Evolutionary conservation across 2,329 filamentous ascomycete genomes (phyloP), one percentile per base, ranked within the genome.

Genomic region (Diaporthe sp.): DNA sequence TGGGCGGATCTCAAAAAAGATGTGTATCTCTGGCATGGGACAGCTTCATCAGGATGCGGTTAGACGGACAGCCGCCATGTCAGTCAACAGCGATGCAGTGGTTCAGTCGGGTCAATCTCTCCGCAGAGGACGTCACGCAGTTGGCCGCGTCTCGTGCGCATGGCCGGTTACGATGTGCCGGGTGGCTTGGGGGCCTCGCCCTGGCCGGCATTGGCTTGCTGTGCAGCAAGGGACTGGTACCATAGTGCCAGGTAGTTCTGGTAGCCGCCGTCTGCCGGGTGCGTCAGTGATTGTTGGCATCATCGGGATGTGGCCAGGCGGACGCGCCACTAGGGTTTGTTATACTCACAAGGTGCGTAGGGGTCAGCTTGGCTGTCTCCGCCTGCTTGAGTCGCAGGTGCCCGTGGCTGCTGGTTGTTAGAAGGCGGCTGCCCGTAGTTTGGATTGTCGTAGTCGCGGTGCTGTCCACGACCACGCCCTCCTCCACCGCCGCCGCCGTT

Each of bases 161-260:
- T 52, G 60, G 60, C 72, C 60, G 45, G 70, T 69, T 73, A 76
- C 69, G 73, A 73, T 38, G 73, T 75, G 69, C 73, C 75, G 45
- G 75, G 75, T 30, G 75, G 75, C 75, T 76, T 75, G 38, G 73
- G 61, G 76, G 40, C 71, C 78, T 73, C 75, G 78, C 40, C 74
- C 74, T 61, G 74, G 60, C 71, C 70, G 13, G 30, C 72, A 69
- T 57, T 77, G 77, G 72, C 78, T 75, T 82, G 82, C 72, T 83
- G 82, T 42, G 77, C 77, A 22, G 82, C 81, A 80, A 89, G 80
- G 40, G 93, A 93, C 80, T 94, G 92, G 85, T 95, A 96, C 94
- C 94, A 97, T 79, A 96, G 87, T 54, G 93, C 91, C 75, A 95
- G 84, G 82, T 96, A 97, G 78, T 93, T 93, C 79, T 95, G 90